Percentiles rank a stretch among this genome's conserved stretches.
phyloP scores from a whole-genome alignment of 345 rosid species.

The Eucalyptus urophylla region DNA sequence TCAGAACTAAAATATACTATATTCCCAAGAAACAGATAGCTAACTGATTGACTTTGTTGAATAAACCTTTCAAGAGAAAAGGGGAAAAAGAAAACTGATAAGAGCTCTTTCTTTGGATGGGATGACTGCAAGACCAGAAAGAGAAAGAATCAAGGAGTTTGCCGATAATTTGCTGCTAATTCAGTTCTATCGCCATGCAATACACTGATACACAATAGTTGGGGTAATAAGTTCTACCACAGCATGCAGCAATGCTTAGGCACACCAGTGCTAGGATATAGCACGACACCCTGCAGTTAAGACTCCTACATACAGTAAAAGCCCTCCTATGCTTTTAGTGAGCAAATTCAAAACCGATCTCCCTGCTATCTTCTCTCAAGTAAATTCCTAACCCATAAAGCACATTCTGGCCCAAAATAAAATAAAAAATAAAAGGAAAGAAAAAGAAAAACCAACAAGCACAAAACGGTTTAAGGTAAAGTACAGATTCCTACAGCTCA shows the following conservation, averaged over 20 bases:
- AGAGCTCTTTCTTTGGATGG: neutral
- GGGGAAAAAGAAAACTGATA: neutral
- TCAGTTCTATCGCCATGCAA: neutral
- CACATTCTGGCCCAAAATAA: neutral
- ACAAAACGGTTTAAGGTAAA: neutral
- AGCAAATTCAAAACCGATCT: neutral
- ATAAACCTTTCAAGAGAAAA: neutral
- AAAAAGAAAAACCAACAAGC: neutral
- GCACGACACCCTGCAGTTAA: neutral
- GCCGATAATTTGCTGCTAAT: neutral
- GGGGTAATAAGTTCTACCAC: neutral
- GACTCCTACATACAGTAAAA: neutral
- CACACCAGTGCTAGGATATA: neutral
- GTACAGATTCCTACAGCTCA: neutral
- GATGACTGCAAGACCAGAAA: neutral
- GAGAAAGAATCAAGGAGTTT: neutral
- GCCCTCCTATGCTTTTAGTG: neutral
- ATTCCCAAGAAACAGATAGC: neutral
- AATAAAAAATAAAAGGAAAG: no score
- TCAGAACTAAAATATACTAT: neutral
- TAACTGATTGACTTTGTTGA: neutral
- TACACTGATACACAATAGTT: neutral
- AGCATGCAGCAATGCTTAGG: neutral
- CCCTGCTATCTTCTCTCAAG: neutral
- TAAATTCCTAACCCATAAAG: neutral